Evolutionary conservation across 768 basidiomycete species (phyloP), one percentile per base, ranked within the genome.

Genomic region (Suillus americanus): DNA sequence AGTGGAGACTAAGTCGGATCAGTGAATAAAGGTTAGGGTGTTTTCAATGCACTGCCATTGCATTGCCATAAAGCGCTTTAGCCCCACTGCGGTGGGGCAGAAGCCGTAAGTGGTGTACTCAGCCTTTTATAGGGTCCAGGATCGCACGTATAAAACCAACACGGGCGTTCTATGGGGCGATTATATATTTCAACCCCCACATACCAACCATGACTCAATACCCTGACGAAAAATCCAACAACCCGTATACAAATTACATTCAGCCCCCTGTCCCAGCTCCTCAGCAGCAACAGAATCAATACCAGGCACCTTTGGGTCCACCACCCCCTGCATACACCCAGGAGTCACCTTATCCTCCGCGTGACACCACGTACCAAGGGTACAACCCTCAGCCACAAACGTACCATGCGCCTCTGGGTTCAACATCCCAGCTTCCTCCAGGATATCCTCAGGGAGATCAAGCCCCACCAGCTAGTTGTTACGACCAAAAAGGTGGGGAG

Each of bases 221-320:
- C 61, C 72, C 73, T 43, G 53, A 61, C 66, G 75, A 75, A 45
- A 76, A 77, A 16, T 62, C 67, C 9, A 66, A 68, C 28, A 67
- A 64, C 16, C 41, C 69, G n/a, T 70, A 61, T 28, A 37, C 66
- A 6, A 37, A 62, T 55, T 72, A 69, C 69, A 8, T 69, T 0
- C 9, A 48, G 45, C 68, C 67, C 37, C 37, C 68, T 10, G 45
- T 61, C 38, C 35, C 35, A 43, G 12, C 33, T 8, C 20, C 51
- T 61, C 40, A 60, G 53, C 62, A 61, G 23, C 63, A 65, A 20
- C 56, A 67, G 41, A 62, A 23, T 25, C 33, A 45, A 28, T 66
- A 62, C 30, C 20, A 64, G 16, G 53, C 60, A 12, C 62, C 69
- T 12, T 16, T 30, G 33, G 54, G 60, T 41, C 63, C 70, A 7